Percentiles rank a stretch among this genome's conserved stretches.
Evolutionary conservation across 495 filamentous ascomycete species (phyloP).

Genomic region (Penicillium pulvis): DNA sequence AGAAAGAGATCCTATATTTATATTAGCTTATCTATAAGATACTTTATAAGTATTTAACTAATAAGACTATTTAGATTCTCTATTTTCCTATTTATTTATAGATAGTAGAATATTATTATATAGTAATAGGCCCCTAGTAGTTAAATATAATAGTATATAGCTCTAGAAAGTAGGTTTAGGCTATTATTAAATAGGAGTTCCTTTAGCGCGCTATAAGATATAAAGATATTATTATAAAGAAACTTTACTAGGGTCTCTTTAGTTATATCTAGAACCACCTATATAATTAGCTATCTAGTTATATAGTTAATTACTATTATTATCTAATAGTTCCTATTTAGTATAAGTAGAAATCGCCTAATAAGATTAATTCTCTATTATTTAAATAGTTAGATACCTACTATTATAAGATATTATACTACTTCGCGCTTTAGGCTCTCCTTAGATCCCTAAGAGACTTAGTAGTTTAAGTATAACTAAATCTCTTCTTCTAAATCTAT

Average conservation of each 20-base stretch:
- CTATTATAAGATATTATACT: background rate
- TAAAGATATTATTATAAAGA: background rate
- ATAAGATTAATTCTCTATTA: background rate
- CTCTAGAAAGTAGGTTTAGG: background rate
- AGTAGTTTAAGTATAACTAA: background rate
- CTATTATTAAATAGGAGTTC: background rate
- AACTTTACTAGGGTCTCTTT: background rate
- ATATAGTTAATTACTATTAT: background rate
- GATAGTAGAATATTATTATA: background rate
- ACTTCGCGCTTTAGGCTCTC: background rate
- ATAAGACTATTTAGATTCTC: background rate
- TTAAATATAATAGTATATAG: background rate
- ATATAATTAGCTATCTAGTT: background rate
- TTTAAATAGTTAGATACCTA: background rate
- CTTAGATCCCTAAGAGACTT: background rate
- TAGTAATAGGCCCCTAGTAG: background rate
- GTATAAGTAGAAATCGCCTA: background rate
- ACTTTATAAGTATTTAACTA: background rate
- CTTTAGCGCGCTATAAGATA: background rate
- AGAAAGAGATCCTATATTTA: background rate
- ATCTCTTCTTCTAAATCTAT: background rate
- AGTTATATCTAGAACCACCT: background rate
- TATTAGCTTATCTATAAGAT: constrained; percentile 1
- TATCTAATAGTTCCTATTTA: background rate
- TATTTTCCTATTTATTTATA: background rate